These are phyloP conservation scores for Ambrosiella beaveri DNA, from an alignment of 2,329 filamentous ascomycete genomes.

Conservation along the genomic window DNA sequence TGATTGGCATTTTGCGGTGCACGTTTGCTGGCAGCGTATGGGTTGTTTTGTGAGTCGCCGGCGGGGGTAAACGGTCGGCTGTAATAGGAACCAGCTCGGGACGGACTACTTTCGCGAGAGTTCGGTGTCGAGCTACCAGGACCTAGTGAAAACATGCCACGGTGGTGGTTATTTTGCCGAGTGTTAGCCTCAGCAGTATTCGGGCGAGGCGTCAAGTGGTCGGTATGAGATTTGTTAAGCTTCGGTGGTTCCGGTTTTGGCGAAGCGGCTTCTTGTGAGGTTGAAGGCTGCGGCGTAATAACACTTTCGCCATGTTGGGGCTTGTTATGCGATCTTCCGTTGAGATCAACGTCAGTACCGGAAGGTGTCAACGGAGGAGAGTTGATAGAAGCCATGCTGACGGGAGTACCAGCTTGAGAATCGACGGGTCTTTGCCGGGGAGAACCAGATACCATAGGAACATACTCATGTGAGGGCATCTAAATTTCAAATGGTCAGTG, in stretches of 20 bases:
- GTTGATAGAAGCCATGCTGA: constrained; percentile 51
- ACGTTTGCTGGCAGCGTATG: constrained; percentile 69
- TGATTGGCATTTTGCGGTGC: constrained; percentile 48
- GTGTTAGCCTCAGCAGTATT: constrained; percentile 5
- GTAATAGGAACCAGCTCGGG: constrained; percentile 44
- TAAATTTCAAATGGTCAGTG: constrained; percentile 3
- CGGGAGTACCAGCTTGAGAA: background rate
- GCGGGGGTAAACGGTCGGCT: constrained; percentile 62
- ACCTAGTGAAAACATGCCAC: constrained; percentile 35
- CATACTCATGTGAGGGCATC: constrained; percentile 11
- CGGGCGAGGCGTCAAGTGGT: constrained; percentile 17
- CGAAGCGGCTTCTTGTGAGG: constrained; percentile 33
- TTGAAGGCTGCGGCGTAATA: constrained; percentile 53
- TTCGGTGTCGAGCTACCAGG: constrained; percentile 34
- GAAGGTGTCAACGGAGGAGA: constrained; percentile 82
- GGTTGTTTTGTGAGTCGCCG: constrained; percentile 69
- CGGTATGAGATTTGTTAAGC: constrained; percentile 26
- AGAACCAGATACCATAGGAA: constrained; percentile 2
- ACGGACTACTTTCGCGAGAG: constrained; percentile 48
- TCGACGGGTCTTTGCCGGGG: constrained; percentile 8
- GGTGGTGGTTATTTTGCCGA: constrained; percentile 27
- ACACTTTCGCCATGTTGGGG: constrained; percentile 22
- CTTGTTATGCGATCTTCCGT: constrained; percentile 4
- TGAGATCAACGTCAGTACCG: constrained; percentile 37
- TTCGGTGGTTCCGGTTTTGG: constrained; percentile 22